phyloP scores from a whole-genome alignment of 2,329 filamentous ascomycete species.

The Monosporascus sp. region DNA sequence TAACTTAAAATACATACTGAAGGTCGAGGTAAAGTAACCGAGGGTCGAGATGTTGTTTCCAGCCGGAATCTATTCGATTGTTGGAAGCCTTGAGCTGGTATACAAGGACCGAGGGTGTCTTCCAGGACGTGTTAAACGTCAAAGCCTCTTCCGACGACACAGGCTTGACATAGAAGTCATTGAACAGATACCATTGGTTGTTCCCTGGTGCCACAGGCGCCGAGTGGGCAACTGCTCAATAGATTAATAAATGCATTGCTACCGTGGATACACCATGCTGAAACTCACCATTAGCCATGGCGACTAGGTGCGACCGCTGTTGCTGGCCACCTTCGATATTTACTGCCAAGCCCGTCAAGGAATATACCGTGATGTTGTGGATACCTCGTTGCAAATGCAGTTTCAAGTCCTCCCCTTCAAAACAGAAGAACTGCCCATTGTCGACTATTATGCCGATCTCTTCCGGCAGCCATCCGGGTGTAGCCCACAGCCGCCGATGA shows the following conservation, averaged over 20 bases:
- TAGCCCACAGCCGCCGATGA: slow-evolving; percentile 78
- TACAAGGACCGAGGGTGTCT: slow-evolving; percentile 79
- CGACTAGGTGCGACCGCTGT: slow-evolving; percentile 85
- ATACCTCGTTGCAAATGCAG: slow-evolving; percentile 73
- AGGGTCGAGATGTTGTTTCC: slow-evolving; percentile 82
- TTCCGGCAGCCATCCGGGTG: slow-evolving; percentile 84
- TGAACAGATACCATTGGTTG: slow-evolving; percentile 91
- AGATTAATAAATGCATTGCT: neutral
- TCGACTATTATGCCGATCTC: slow-evolving; percentile 92
- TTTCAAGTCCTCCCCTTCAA: slow-evolving; percentile 85
- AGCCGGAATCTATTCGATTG: slow-evolving; percentile 77
- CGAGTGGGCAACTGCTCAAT: slow-evolving; percentile 56
- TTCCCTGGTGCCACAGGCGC: slow-evolving; percentile 53
- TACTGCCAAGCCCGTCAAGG: slow-evolving; percentile 81
- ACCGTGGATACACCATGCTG: neutral
- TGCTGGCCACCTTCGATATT: slow-evolving; percentile 84
- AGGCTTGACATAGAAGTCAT: slow-evolving; percentile 87
- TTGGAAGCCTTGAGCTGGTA: slow-evolving; percentile 80
- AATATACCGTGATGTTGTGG: slow-evolving; percentile 82
- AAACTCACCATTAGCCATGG: slow-evolving; percentile 73
- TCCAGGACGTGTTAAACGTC: slow-evolving; percentile 87
- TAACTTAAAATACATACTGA: slow-evolving; percentile 34
- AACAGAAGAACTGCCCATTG: slow-evolving; percentile 89
- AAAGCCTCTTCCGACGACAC: slow-evolving; percentile 79
- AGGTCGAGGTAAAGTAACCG: slow-evolving; percentile 74